These are phyloP conservation scores for Magnolia kwangsiensis DNA, from an alignment of 164 flowering plant species.

Conservation along the genomic window DNA sequence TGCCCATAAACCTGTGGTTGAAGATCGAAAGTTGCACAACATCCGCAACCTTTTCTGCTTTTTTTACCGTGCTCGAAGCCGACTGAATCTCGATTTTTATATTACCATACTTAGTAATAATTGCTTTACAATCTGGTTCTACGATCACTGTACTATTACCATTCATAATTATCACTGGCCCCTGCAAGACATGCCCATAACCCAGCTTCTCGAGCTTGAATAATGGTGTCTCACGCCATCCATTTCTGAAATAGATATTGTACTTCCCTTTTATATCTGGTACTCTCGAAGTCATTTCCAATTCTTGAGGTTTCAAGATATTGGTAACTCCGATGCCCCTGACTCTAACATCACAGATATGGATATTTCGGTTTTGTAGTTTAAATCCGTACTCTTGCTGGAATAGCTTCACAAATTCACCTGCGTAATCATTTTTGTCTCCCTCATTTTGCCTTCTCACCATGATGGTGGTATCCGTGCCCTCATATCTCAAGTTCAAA, in stretches of 20 bases:
- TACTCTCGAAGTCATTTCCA: slow-evolving; percentile 32
- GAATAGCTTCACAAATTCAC: slow-evolving; percentile 71
- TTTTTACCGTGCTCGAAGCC: slow-evolving; percentile 28
- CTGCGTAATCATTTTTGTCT: slow-evolving; percentile 51
- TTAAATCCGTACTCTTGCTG: slow-evolving; percentile 92
- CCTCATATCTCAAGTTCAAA: slow-evolving; percentile 86
- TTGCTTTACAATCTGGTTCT: slow-evolving; percentile 80
- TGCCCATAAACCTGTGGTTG: slow-evolving; percentile 96
- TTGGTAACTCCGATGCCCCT: slow-evolving; percentile 90
- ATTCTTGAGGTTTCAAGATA: slow-evolving; percentile 61
- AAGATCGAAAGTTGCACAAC: slow-evolving; percentile 96
- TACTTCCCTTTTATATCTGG: slow-evolving; percentile 53
- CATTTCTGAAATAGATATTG: slow-evolving; percentile 68
- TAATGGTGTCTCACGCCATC: slow-evolving; percentile 74
- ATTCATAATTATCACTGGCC: slow-evolving; percentile 93
- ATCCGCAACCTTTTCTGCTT: slow-evolving; percentile 72
- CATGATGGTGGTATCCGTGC: slow-evolving; percentile 99
- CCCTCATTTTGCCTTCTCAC: slow-evolving; percentile 48
- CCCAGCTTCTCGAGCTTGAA: slow-evolving; percentile 82
- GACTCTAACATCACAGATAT: slow-evolving; percentile 87
- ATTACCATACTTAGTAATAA: slow-evolving; percentile 78
- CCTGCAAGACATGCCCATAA: slow-evolving; percentile 56
- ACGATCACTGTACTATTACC: slow-evolving; percentile 96
- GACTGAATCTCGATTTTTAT: slow-evolving; percentile 74
- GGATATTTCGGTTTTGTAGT: slow-evolving; percentile 70